A percentile compares a stretch with the other conserved stretches of the same genome.
Conservation (phyloP, 129 eudicot genomes). For the Helianthus tuberosus region DNA sequence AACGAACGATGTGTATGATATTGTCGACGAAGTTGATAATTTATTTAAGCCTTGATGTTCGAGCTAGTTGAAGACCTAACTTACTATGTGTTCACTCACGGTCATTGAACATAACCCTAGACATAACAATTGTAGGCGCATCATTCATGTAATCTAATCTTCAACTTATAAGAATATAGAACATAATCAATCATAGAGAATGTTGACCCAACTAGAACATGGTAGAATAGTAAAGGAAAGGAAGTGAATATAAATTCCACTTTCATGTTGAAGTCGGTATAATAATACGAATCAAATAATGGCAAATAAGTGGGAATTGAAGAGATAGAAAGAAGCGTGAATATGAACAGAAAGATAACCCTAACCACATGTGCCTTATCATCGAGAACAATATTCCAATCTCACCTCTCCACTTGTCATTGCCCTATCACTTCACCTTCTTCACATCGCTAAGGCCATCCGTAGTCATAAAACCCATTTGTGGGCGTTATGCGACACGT, state of each 20-base stretch:
- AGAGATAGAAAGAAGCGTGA: slow-evolving; percentile 11
- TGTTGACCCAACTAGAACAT: not conserved
- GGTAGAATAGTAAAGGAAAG: not conserved
- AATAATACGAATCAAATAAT: slow-evolving; percentile 31
- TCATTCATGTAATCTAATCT: too few species aligned
- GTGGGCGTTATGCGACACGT: too few species aligned
- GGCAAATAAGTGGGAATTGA: slow-evolving; percentile 29
- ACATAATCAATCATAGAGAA: not conserved
- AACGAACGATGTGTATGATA: too few species aligned
- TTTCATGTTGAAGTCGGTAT: slow-evolving; percentile 12
- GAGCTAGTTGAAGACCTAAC: too few species aligned
- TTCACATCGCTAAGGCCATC: not conserved
- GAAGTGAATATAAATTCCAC: not conserved
- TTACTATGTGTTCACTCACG: too few species aligned
- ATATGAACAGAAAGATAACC: slow-evolving; percentile 22
- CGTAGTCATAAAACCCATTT: too few species aligned
- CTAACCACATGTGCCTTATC: slow-evolving; percentile 16
- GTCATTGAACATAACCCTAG: too few species aligned
- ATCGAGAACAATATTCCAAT: slow-evolving; percentile 27
- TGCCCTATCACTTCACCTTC: slow-evolving; percentile 22
- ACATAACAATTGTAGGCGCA: too few species aligned
- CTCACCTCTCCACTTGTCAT: slow-evolving; percentile 28
- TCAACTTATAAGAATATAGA: not conserved
- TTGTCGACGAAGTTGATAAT: too few species aligned
- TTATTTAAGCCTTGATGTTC: too few species aligned